Base-by-base conservation (phyloP, 2,329 filamentous ascomycete species). In the Mycocentrospora acerina region DNA sequence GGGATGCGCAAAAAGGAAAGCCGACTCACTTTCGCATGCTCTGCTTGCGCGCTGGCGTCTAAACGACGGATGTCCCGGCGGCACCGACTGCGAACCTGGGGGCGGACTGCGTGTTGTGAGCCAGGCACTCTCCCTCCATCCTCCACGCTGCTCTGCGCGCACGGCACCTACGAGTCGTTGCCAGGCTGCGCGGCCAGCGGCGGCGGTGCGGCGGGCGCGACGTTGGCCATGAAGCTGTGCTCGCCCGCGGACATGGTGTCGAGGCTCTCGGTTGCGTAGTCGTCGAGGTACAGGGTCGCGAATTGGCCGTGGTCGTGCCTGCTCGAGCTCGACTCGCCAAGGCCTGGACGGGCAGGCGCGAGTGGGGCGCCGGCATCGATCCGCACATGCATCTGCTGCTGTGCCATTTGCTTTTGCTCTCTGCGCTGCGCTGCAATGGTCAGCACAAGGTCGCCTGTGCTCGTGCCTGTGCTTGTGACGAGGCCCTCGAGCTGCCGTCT, bases 221-320 rank as follows among this genome's bases (percentile, higher is more conserved):
- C 45, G 29, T 46, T 54, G 32, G 62, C 58, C 64, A 67, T 67
- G 63, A 68, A 69, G 48, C 59, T 66, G 48, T 66, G 60, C 48
- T 68, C 64, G 53, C 62, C 57, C 27, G 55, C 32, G 32, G 55
- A 57, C 64, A 67, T 67, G 51, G 29, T 58, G 42, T 40, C 36
- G 34, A 29, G 29, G 32, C 30, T 34, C 35, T 41, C 15, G 35
- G 30, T 29, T 19, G 35, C 39, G 34, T 22, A 28, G 45, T 40
- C 14, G 44, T 51, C 40, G 46, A 47, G 34, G 37, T 44, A 46
- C 35, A 38, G 36, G 31, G 51, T 51, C 40, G 47, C 51, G 55
- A 43, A 41, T 39, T 35, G 50, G 40, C 47, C 32, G 39, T 32
- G 37, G 35, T 17, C 34, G 36, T 22, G 19, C 9, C 5, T 22